A percentile compares a stretch with the other conserved stretches of the same genome.
These are phyloP conservation scores for Lentinula detonsa DNA, from an alignment of 768 basidiomycete genomes.

Conservation along the genomic window DNA sequence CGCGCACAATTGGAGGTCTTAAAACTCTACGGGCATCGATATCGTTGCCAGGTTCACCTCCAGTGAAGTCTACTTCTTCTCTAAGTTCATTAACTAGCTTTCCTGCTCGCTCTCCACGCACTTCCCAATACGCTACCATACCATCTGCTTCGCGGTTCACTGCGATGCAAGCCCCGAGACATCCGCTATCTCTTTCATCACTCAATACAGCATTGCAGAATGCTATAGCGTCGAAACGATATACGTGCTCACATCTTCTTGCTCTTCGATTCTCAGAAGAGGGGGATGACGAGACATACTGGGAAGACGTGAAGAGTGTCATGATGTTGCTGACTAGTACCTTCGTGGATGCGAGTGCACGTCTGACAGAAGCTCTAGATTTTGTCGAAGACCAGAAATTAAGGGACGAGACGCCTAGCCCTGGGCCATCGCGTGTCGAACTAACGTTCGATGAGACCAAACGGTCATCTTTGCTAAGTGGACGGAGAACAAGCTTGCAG, in stretches of 20 bases:
- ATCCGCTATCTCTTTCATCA: conserved; percentile 63
- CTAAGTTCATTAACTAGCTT: conserved; percentile 1
- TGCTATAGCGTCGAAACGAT: conserved; percentile 69
- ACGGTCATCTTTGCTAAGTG: conserved; percentile 2
- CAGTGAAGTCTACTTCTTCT: background rate
- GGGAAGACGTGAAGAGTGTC: conserved; percentile 79
- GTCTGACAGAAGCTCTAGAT: conserved; percentile 59
- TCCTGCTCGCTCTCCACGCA: conserved; percentile 21
- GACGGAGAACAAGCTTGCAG: conserved; percentile 7
- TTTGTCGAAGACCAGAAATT: conserved; percentile 48
- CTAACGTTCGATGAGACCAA: background rate
- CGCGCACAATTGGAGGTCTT: conserved; percentile 42
- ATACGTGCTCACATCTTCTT: conserved; percentile 73
- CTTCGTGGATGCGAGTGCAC: conserved; percentile 56
- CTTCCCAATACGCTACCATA: conserved; percentile 24
- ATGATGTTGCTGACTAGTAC: conserved; percentile 65
- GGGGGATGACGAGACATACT: conserved; percentile 70
- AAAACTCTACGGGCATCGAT: conserved; percentile 38
- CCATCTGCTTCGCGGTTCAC: conserved; percentile 59
- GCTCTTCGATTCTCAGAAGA: conserved; percentile 71
- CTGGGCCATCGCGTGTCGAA: conserved; percentile 7
- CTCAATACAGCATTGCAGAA: conserved; percentile 55
- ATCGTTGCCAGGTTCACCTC: conserved; percentile 7
- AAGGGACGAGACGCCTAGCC: conserved; percentile 45
- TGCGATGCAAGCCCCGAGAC: conserved; percentile 49